These are phyloP conservation scores for Mucor indicus DNA, from an alignment of 371 early-diverging fungal species.

Conservation along the genomic window DNA sequence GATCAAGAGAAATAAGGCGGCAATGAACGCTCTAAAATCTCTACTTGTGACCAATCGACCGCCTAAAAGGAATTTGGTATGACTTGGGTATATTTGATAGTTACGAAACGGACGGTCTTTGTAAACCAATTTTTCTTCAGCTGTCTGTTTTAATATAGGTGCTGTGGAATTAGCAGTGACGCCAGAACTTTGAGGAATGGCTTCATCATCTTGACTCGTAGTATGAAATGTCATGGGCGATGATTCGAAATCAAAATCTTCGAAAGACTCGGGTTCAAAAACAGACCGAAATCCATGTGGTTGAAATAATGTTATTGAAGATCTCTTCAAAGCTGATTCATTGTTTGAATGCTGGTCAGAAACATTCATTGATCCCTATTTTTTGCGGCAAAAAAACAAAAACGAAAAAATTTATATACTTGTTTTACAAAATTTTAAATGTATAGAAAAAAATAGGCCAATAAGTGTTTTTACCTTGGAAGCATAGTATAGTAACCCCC, in stretches of 20 bases:
- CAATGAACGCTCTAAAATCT: constrained; percentile 59
- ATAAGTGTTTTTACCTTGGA: too few relatives aligned
- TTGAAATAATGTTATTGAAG: too few relatives aligned
- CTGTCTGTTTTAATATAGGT: constrained; percentile 12
- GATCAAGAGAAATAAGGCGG: constrained; percentile 60
- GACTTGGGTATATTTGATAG: constrained; percentile 39
- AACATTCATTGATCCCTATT: too few relatives aligned
- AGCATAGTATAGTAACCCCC: too few relatives aligned
- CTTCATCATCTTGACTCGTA: constrained; percentile 9
- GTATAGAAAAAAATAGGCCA: too few relatives aligned
- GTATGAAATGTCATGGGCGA: constrained; percentile 7
- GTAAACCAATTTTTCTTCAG: not conserved
- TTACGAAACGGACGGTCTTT: constrained; percentile 11
- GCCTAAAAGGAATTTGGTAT: constrained; percentile 53
- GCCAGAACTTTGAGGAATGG: constrained; percentile 19
- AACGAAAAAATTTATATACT: too few relatives aligned
- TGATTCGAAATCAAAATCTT: constrained; percentile 23
- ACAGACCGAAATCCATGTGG: too few relatives aligned
- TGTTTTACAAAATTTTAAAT: too few relatives aligned
- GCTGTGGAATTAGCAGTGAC: constrained; percentile 18
- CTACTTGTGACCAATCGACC: constrained; percentile 70
- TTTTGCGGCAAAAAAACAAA: too few relatives aligned
- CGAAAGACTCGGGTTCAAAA: constrained; percentile 24
- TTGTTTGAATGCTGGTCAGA: too few relatives aligned
- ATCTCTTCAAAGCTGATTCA: too few relatives aligned